Base-by-base conservation (phyloP, 2,329 filamentous ascomycete species). In the Epichloe sibirici region DNA sequence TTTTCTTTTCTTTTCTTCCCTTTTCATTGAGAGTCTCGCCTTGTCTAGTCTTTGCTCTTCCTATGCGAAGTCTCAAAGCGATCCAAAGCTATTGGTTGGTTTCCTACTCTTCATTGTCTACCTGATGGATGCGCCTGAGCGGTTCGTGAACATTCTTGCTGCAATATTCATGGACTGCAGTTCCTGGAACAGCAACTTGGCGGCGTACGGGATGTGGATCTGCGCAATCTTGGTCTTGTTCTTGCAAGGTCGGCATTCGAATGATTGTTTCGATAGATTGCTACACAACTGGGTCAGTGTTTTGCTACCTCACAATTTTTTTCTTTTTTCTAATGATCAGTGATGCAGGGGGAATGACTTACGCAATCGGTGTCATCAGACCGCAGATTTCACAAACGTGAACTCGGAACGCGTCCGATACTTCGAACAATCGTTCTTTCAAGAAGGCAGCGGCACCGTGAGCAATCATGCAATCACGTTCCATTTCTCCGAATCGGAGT, bases 391-490 rank as follows among this genome's bases (percentile, higher is more conserved):
- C 93, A 74, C 93, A 98, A 64, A 98, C 86, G 71, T 98, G 93
- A 55, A 98, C 93, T 69, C 90, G 81, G 79, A 97, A 98, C 39
- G 93, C 91, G 74, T 98, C 93, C 51, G 89, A 95, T 49, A 98
- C 93, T 68, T 97, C 91, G 64, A 98, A 96, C 54, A 98, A 73
- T 63, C 93, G 83, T 76, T 98, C 93, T 74, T 98, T 98, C 65
- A 98, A 73, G 79, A 98, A 98, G 2, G 90, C 86, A 51, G 89
- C 91, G 3, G 94, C 93, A 66, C 93, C 93, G 68, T 98, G 94
- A n/a, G 94, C 90, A 75, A 98, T 98, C 93, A 98, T 98, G 69
- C 93, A 98, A 81, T 98, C 94, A 74, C 94, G 91, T 73, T 98
- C 94, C 93, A 98, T 98, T 77, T 98, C 93, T 83, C 93, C 93